These are phyloP conservation scores for Xylaria longipes DNA, from an alignment of 495 filamentous ascomycete genomes.

Conservation along the genomic window DNA sequence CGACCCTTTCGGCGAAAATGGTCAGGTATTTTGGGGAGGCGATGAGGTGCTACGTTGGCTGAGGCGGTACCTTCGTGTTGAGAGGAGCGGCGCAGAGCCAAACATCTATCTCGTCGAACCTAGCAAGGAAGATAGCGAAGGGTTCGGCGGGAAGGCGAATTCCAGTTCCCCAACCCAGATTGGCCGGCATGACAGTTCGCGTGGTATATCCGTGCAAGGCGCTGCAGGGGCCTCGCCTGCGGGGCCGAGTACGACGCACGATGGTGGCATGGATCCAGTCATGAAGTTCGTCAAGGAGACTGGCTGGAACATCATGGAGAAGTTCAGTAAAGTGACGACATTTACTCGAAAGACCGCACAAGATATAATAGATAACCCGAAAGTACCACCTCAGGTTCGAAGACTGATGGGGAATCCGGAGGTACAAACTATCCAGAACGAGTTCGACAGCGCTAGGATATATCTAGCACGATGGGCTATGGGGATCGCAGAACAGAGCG, in stretches of 20 bases:
- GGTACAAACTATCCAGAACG: slow-evolving; percentile 92
- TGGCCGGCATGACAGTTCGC: slow-evolving; percentile 47
- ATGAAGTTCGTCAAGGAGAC: slow-evolving; percentile 95
- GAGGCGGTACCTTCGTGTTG: slow-evolving; percentile 78
- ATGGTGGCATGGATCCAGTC: slow-evolving; percentile 92
- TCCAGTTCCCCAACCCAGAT: slow-evolving; percentile 46
- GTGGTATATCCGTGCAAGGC: slow-evolving; percentile 39
- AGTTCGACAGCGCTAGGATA: slow-evolving; percentile 93
- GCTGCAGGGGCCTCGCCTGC: slow-evolving; percentile 35
- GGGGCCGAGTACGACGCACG: slow-evolving; percentile 50
- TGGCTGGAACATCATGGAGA: slow-evolving; percentile 93
- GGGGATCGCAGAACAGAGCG: slow-evolving; percentile 96
- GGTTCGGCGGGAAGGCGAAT: slow-evolving; percentile 72
- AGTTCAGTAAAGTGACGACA: slow-evolving; percentile 93
- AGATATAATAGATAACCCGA: slow-evolving; percentile 87
- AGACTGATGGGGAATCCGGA: slow-evolving; percentile 89
- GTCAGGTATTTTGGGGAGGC: slow-evolving; percentile 94
- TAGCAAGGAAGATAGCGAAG: slow-evolving; percentile 77
- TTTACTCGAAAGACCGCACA: slow-evolving; percentile 92
- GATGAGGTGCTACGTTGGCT: slow-evolving; percentile 95
- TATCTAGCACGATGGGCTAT: slow-evolving; percentile 98
- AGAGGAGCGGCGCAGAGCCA: slow-evolving; percentile 81
- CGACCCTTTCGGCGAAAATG: slow-evolving; percentile 85
- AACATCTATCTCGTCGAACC: slow-evolving; percentile 93
- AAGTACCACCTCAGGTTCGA: slow-evolving; percentile 83